These are phyloP conservation scores for Botrytis pseudocinerea DNA, from an alignment of 2,329 filamentous ascomycete genomes.

Conservation along the genomic window DNA sequence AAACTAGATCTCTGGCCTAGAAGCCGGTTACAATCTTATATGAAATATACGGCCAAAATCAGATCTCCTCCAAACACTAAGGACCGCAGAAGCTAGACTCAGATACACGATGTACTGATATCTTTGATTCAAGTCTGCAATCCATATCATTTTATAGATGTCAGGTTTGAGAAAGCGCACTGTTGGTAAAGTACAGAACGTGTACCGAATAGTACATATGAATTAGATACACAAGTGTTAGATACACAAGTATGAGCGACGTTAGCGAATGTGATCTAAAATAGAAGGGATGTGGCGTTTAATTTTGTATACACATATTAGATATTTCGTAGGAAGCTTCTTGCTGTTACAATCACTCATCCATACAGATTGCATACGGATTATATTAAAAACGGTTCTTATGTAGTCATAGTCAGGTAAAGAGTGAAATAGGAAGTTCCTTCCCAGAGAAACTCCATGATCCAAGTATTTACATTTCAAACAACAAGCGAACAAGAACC, in stretches of 20 bases:
- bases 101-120: not conserved
- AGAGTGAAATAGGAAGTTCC: not conserved
- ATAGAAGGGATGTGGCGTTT: not conserved
- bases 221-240: not conserved
- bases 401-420: not conserved
- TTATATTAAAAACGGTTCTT: rapidly evolving
- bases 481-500: not conserved
- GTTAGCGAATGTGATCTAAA: not conserved
- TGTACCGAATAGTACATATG: not conserved
- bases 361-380: not conserved
- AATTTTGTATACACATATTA: not conserved
- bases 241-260: not conserved
- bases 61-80: not conserved
- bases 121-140: not conserved
- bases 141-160: not conserved
- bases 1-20: too few species aligned
- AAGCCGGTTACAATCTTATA: not conserved
- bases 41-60: not conserved
- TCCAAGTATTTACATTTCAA: not conserved
- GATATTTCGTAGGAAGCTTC: not conserved
- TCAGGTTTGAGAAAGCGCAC: not conserved
- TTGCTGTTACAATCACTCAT: not conserved
- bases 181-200: not conserved
- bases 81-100: not conserved
- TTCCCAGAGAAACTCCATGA: not conserved